These are phyloP conservation scores for Umbelopsis sp. DNA, from an alignment of 192 early-diverging fungal species.

Conservation along the genomic window DNA sequence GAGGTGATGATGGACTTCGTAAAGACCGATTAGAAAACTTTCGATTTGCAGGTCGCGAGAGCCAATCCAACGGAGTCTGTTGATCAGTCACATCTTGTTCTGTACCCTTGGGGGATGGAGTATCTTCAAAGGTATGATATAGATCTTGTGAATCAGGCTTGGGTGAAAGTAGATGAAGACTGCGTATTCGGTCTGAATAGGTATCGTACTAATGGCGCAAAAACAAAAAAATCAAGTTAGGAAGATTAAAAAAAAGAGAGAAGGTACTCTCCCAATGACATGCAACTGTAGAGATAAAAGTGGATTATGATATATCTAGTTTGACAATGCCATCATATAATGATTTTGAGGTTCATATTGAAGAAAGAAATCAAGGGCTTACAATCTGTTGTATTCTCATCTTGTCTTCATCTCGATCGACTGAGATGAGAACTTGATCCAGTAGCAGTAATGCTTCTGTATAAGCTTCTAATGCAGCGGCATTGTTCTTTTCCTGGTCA, in stretches of 20 bases:
- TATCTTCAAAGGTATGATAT: constrained; percentile 13
- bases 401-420: constrained; percentile 26
- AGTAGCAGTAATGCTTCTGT: constrained; percentile 16
- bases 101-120: not conserved
- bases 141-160: not conserved
- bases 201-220: constrained; percentile 24
- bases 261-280: no score
- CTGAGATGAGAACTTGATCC: constrained; percentile 18
- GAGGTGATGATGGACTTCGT: not conserved
- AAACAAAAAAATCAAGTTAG: not conserved
- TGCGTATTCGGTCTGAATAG: constrained; percentile 31
- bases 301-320: no score
- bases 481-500: constrained; percentile 7
- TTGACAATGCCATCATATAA: no score
- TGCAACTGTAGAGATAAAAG: no score
- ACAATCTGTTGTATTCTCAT: constrained; percentile 21
- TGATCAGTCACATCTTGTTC: not conserved
- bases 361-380: not conserved
- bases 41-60: constrained; percentile 7
- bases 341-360: no score
- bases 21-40: constrained; percentile 8
- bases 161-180: constrained; percentile 8
- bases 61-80: not conserved
- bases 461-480: constrained; percentile 12
- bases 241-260: not conserved